Evolutionary conservation across 352 stramenopile species (phyloP).

Genomic region (Phytopythium helicoides): DNA sequence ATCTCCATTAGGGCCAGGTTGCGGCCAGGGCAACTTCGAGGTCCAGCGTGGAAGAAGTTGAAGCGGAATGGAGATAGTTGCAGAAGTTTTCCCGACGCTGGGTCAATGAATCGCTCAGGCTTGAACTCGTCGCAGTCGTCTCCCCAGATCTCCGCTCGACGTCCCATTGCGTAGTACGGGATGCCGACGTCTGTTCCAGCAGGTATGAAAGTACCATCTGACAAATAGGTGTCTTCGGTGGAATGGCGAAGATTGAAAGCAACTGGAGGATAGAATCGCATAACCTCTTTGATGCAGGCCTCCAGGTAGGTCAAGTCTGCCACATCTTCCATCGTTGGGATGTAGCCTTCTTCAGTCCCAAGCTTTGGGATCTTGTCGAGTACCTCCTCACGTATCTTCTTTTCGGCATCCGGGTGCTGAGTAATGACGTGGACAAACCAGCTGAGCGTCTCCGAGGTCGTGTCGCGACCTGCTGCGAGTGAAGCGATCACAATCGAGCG

Average conservation of each 20-base stretch:
- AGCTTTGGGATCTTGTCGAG: constrained; percentile 35
- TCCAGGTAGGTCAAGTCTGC: constrained; percentile 48
- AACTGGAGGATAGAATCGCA: constrained; percentile 54
- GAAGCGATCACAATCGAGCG: constrained; percentile 64
- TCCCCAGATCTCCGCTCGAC: constrained; percentile 30
- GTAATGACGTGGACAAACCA: constrained; percentile 70
- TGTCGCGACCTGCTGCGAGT: constrained; percentile 68
- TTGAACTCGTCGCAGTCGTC: constrained; percentile 35
- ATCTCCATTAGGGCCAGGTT: constrained; percentile 76
- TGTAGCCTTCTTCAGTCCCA: constrained; percentile 9
- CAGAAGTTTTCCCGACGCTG: constrained; percentile 20
- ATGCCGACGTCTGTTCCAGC: constrained; percentile 41
- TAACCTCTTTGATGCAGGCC: constrained; percentile 49
- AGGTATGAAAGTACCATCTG: constrained; percentile 55
- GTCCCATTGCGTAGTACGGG: constrained; percentile 38
- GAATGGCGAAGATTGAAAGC: constrained; percentile 41
- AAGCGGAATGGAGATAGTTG: constrained; percentile 58
- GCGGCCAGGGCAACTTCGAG: constrained; percentile 51
- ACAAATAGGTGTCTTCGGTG: constrained; percentile 42
- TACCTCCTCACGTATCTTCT: constrained; percentile 44
- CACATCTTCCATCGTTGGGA: constrained; percentile 33
- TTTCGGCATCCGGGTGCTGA: constrained; percentile 41
- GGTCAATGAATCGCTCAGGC: constrained; percentile 47
- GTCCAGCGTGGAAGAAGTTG: constrained; percentile 54
- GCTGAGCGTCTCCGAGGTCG: constrained; percentile 52